Conservation (phyloP, 2,329 filamentous ascomycete genomes). For the Cadophora gregata region DNA sequence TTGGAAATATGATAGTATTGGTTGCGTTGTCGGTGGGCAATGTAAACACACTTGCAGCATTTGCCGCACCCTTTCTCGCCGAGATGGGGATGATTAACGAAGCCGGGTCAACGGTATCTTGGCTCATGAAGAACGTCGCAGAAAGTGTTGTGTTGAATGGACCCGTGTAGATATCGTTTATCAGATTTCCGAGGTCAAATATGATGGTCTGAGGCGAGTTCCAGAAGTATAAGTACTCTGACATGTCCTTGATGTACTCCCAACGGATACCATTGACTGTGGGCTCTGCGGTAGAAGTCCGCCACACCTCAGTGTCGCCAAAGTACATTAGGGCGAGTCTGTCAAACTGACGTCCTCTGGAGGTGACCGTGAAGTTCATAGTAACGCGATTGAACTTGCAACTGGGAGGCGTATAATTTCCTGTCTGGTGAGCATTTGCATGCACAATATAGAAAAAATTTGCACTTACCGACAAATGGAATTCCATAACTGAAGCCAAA, state of each 20-base stretch:
- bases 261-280: constrained; percentile 73
- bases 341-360: constrained; percentile 76
- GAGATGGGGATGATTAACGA: constrained; percentile 74
- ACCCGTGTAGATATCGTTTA: constrained; percentile 74
- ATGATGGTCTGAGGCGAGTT: constrained; percentile 73
- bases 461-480: constrained; percentile 70
- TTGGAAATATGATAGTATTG: constrained; percentile 66
- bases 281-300: constrained; percentile 83
- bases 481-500: constrained; percentile 77
- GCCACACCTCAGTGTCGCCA: constrained; percentile 79
- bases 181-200: constrained; percentile 78
- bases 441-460: not conserved
- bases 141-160: constrained; percentile 76
- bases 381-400: constrained; percentile 77
- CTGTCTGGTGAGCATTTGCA: constrained; percentile 45
- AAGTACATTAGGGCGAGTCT: constrained; percentile 78
- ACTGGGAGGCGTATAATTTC: constrained; percentile 67
- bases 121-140: constrained; percentile 69
- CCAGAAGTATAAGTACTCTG: constrained; percentile 72
- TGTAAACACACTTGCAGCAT: constrained; percentile 69
- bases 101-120: constrained; percentile 55
- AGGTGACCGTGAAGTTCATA: constrained; percentile 78
- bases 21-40: constrained; percentile 68
- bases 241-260: constrained; percentile 82
- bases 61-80: constrained; percentile 53